A percentile compares a stretch with the other conserved stretches of the same genome.
Evolutionary conservation across 192 early-diverging fungal genomes (phyloP).

Genomic region (Linnemannia hyalina): DNA sequence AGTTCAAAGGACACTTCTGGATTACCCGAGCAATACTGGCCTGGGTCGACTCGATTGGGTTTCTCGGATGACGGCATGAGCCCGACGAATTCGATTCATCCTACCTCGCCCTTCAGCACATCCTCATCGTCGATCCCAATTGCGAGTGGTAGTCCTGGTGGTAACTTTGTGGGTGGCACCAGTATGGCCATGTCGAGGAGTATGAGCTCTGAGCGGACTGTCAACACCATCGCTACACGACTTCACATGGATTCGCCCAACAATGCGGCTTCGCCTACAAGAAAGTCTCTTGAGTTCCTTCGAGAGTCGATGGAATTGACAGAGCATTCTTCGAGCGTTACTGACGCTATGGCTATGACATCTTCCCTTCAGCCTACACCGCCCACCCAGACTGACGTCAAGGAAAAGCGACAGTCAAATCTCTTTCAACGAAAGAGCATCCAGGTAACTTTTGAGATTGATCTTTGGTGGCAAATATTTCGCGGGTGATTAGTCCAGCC

Average conservation of each 20-base stretch:
- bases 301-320: neutral
- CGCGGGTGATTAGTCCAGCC: no score
- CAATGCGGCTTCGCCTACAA: neutral
- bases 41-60: conserved; percentile 30
- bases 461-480: neutral
- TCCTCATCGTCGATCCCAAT: neutral
- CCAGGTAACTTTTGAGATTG: conserved; percentile 4
- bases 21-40: conserved; percentile 42
- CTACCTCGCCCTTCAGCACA: conserved; percentile 9
- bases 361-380: neutral
- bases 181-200: conserved; percentile 24
- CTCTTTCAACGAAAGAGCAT: conserved; percentile 19
- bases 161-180: neutral
- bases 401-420: conserved; percentile 25
- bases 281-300: conserved; percentile 12
- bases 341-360: neutral
- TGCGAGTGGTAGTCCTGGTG: neutral
- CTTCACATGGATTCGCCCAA: neutral
- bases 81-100: conserved; percentile 7
- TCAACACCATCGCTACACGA: conserved; percentile 2
- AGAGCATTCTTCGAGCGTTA: neutral
- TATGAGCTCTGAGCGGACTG: conserved; percentile 20
- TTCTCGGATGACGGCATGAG: conserved; percentile 33
- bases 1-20: conserved; percentile 35
- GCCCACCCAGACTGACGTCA: conserved; percentile 6